Evolutionary conservation across 495 filamentous ascomycete genomes (phyloP), one percentile per base, ranked within the genome.

Genomic region (Aspergillus saccharolyticus): DNA sequence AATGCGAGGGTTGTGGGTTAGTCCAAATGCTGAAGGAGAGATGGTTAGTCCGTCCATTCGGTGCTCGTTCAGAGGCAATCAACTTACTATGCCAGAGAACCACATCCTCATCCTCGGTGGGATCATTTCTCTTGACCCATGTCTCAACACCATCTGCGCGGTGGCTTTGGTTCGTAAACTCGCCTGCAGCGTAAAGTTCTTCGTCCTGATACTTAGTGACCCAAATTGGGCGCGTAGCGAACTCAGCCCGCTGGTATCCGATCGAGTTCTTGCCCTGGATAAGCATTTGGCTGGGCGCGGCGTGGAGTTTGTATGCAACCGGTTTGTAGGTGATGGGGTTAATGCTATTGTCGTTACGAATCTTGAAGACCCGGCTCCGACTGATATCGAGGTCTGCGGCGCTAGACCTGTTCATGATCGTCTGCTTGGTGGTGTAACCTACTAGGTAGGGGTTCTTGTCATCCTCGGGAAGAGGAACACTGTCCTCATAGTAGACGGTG

Each of bases 101-200:
- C n/a, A 83, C 69, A 44, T 84, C 78, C 16, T 74, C 70, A 51
- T 83, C 80, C 20, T 72, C 69, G 10, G 78, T 79, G 28, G 69
- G 66, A 10, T 85, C 83, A 5, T 74, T 72, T 9, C 83, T 70
- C 20, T 69, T 65, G 0, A 80, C 78, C 78, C 79, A 84, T 0
- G 73, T 70, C 42, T 83, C 74, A 5, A 85, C 80, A 4, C 82
- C 82, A 10, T 74, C 64, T 0, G 87, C 88, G 16, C 82, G 83
- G 25, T 81, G 75, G 39, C 83, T 87, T 74, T 96, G 91, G 66
- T 95, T 96, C 3, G 91, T 96, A 70, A 91, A 96, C 66, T 85
- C 81, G 7, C 91, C 91, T 8, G 85, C 90, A 0, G 91, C 84
- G 65, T 84, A 96, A 4, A 95, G 71, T 68, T 96, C 91, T 7